phyloP scores from a whole-genome alignment of 1,284 basidiomycete species.

The Trametes versicolor region DNA sequence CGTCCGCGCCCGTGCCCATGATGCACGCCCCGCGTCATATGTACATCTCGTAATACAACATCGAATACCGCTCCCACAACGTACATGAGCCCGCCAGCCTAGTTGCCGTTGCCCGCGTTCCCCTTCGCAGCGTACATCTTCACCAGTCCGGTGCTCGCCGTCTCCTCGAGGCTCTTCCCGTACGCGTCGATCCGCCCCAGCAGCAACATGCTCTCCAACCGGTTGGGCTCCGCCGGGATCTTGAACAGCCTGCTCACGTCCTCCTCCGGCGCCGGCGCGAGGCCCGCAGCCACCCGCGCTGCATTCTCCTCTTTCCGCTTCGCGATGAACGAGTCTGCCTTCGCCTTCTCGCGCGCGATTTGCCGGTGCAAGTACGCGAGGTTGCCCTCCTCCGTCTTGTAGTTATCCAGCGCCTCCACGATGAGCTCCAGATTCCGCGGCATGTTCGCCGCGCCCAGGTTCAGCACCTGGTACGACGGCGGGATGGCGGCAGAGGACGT shows the following conservation, averaged over 20 bases:
- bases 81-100: constrained; percentile 18
- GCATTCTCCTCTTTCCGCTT: constrained; percentile 94
- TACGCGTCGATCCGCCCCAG: constrained; percentile 90
- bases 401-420: constrained; percentile 85
- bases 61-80: constrained; percentile 13
- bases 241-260: constrained; percentile 87
- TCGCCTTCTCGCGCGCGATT: constrained; percentile 88
- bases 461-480: constrained; percentile 67
- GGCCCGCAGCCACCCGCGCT: constrained; percentile 82
- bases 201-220: constrained; percentile 89
- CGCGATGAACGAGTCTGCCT: constrained; percentile 83
- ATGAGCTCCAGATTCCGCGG: constrained; percentile 83
- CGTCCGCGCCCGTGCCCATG: constrained; percentile 7
- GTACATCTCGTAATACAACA: constrained; percentile 23
- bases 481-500: constrained; percentile 53
- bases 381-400: constrained; percentile 93
- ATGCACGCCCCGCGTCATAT: constrained; percentile 19
- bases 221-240: constrained; percentile 89
- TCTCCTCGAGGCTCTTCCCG: constrained; percentile 79
- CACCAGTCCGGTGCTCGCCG: constrained; percentile 74
- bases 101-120: constrained; percentile 37
- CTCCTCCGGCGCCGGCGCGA: constrained; percentile 89
- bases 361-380: constrained; percentile 93
- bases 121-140: constrained; percentile 80
- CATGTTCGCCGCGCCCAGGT: constrained; percentile 68